Evolutionary conservation across 2,329 filamentous ascomycete species (phyloP).

Genomic region (Cylindrodendrum hubeiense): DNA sequence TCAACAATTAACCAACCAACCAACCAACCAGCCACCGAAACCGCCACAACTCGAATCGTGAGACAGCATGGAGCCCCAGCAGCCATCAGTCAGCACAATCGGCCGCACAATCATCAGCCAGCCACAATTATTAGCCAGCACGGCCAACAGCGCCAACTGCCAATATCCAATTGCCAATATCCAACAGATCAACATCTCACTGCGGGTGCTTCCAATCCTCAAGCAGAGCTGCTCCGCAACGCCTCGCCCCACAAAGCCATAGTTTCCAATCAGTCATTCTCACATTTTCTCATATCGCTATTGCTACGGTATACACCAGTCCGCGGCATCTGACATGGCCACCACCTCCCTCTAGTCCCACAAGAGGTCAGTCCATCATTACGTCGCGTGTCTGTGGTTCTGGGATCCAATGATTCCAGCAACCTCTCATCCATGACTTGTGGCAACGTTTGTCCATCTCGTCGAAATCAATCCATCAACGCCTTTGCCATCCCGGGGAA

Average conservation of each 20-base stretch:
- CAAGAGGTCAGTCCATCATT: constrained; percentile 31
- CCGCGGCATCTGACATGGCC: constrained; percentile 20
- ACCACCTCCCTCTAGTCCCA: constrained; percentile 28
- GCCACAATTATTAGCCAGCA: not conserved
- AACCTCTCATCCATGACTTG: constrained; percentile 25
- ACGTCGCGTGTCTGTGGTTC: constrained; percentile 28
- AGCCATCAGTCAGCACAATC: not conserved
- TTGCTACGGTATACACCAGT: constrained; percentile 1
- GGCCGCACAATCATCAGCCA: no score
- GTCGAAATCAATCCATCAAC: constrained; percentile 34
- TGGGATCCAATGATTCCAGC: constrained; percentile 35
- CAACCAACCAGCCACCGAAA: not conserved
- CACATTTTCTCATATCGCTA: constrained; percentile 32
- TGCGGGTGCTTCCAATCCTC: not conserved
- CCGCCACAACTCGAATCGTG: not conserved
- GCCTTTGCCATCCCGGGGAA: constrained; percentile 35
- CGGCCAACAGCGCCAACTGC: not conserved
- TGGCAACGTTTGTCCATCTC: constrained; percentile 18
- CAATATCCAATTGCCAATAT: no score
- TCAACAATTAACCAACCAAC: not conserved
- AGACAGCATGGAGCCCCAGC: not conserved
- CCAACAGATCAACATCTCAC: no score
- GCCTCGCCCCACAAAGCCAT: not conserved
- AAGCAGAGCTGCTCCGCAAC: not conserved
- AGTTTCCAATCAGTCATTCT: constrained; percentile 36